Percentiles rank a stretch among this genome's conserved stretches.
phyloP scores from a whole-genome alignment of 345 rosid species.

The Firmiana major region DNA sequence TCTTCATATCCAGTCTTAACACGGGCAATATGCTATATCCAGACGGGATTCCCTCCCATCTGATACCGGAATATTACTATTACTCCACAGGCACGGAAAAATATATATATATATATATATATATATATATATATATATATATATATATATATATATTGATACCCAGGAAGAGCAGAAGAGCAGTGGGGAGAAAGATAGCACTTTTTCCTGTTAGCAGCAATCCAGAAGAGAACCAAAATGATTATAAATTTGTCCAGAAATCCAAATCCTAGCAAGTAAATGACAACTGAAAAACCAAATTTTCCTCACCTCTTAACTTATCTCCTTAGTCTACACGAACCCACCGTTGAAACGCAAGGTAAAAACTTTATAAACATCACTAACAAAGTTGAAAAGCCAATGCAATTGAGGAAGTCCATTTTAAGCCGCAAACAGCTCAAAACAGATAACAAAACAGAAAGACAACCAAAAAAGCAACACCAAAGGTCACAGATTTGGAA shows the following conservation, averaged over 20 bases:
- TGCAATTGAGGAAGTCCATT: slow-evolving; percentile 5
- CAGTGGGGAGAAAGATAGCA: background rate
- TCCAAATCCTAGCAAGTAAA: background rate
- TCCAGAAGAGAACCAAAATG: background rate
- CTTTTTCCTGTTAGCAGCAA: background rate
- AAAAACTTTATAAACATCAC: slow-evolving; percentile 6
- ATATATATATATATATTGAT: background rate
- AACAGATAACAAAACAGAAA: slow-evolving; percentile 2
- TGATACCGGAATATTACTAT: background rate
- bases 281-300: background rate
- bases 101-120: too few species aligned
- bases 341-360: background rate
- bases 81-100: background rate
- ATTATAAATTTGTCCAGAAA: background rate
- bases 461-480: background rate
- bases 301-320: background rate
- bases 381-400: background rate
- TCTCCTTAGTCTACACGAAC: slow-evolving; percentile 6
- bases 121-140: too few species aligned
- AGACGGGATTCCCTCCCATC: background rate
- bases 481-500: slow-evolving; percentile 13
- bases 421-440: slow-evolving; percentile 5
- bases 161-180: background rate
- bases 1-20: background rate
- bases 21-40: background rate